phyloP scores from a whole-genome alignment of 2,329 filamentous ascomycete species.

The Phoma herbarum region DNA sequence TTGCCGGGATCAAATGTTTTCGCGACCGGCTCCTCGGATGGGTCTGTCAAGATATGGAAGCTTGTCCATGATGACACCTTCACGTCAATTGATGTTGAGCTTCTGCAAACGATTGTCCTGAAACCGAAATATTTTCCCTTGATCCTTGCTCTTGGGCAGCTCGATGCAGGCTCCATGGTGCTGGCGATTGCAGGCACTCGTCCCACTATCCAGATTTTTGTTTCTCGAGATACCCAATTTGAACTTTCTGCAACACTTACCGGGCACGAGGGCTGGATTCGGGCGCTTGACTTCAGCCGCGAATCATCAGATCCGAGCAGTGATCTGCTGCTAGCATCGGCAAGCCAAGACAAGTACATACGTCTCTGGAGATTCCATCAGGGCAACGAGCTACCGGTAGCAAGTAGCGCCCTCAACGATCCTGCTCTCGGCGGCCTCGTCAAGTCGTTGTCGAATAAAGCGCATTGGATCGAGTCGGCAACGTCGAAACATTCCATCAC shows the following conservation, averaged over 20 bases:
- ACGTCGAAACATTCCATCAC: conserved; percentile 78
- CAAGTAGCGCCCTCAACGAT: conserved; percentile 64
- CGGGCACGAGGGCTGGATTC: conserved; percentile 95
- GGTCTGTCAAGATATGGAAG: conserved; percentile 72
- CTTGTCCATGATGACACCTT: conserved; percentile 55
- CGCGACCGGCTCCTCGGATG: conserved; percentile 70
- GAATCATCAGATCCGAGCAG: conserved; percentile 64
- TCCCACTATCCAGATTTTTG: conserved; percentile 81
- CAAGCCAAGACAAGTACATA: conserved; percentile 97
- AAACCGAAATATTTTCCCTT: conserved; percentile 84
- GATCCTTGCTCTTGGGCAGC: conserved; percentile 71
- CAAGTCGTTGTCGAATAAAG: conserved; percentile 86
- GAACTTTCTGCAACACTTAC: conserved; percentile 77
- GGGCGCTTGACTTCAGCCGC: conserved; percentile 79
- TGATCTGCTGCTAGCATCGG: conserved; percentile 86
- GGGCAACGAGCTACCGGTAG: conserved; percentile 70
- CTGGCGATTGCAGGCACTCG: conserved; percentile 88
- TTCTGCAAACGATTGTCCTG: conserved; percentile 68
- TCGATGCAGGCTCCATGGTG: conserved; percentile 67
- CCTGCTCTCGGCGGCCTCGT: conserved; percentile 68
- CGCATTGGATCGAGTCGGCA: conserved; percentile 73
- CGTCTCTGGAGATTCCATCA: conserved; percentile 87
- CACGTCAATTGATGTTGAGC: conserved; percentile 33
- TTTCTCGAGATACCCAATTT: conserved; percentile 68
- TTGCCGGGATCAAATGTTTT: conserved; percentile 59